Conservation (phyloP, 352 stramenopile species). For the Phytopythium sindhum region DNA sequence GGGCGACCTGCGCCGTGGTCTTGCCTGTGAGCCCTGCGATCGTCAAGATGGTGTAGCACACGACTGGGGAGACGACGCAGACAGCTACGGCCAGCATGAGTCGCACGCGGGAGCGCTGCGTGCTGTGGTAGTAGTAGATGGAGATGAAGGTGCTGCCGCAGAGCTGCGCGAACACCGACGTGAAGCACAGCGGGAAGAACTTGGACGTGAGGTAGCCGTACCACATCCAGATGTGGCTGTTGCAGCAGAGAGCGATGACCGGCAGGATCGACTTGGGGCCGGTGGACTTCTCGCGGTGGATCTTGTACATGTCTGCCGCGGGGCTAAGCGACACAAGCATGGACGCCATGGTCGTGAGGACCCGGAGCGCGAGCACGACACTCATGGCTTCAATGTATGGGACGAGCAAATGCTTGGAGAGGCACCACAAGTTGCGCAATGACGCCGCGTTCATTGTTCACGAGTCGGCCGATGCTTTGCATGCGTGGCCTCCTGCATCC, state of each 20-base stretch:
- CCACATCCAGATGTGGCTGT: slow-evolving; percentile 29
- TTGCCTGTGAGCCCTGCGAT: slow-evolving; percentile 1
- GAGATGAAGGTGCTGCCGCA: slow-evolving; percentile 20
- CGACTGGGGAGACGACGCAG: background rate
- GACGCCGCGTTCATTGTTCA: background rate
- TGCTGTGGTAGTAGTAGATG: slow-evolving; percentile 27
- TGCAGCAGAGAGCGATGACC: slow-evolving; percentile 24
- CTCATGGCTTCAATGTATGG: slow-evolving; percentile 1
- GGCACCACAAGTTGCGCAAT: slow-evolving; percentile 3
- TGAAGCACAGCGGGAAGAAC: slow-evolving; percentile 28
- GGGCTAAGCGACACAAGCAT: slow-evolving; percentile 22
- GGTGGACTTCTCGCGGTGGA: slow-evolving; percentile 23
- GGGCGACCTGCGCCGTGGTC: background rate
- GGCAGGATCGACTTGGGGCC: slow-evolving; percentile 26
- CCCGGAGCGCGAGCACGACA: background rate
- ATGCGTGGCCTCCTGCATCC: background rate
- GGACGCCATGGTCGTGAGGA: slow-evolving; percentile 21
- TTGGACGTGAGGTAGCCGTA: slow-evolving; percentile 22
- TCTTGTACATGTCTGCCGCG: slow-evolving; percentile 22
- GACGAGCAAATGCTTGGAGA: background rate
- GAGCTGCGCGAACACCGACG: slow-evolving; percentile 20
- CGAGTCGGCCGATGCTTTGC: background rate
- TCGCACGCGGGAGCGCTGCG: slow-evolving; percentile 14
- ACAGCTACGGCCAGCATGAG: slow-evolving; percentile 9
- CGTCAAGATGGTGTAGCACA: slow-evolving; percentile 1